Evolutionary conservation across 148 eudicot species (phyloP).

Genomic region (Tetragonia tetragonoides): DNA sequence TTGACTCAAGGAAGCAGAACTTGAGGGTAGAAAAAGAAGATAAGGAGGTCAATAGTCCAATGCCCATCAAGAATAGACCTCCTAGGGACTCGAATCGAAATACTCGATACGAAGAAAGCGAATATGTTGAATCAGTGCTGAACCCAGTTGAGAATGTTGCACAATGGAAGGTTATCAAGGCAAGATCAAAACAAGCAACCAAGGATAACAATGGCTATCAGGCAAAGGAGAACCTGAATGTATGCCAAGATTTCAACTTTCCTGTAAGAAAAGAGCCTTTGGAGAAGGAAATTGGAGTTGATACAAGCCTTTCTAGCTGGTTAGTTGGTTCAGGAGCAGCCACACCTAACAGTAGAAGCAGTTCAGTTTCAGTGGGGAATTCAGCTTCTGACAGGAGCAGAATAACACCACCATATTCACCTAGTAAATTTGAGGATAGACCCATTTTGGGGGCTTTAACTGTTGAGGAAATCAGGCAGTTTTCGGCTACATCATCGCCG

Average conservation of each 20-base stretch:
- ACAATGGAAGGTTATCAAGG: slow-evolving; percentile 46
- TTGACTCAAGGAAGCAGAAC: slow-evolving; percentile 48
- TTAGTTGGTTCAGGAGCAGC: slow-evolving; percentile 37
- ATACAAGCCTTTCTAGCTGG: slow-evolving; percentile 76
- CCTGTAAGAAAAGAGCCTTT: slow-evolving; percentile 1
- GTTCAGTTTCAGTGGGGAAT: slow-evolving; percentile 45
- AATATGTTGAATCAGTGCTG: slow-evolving; percentile 33
- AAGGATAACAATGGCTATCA: slow-evolving; percentile 12
- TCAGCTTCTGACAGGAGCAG: slow-evolving; percentile 28
- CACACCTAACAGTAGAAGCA: slow-evolving; percentile 30
- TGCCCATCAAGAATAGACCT: slow-evolving; percentile 23
- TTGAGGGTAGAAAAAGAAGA: slow-evolving; percentile 28
- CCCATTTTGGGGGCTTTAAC: slow-evolving; percentile 57
- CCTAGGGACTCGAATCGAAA: neutral
- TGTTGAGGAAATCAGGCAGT: slow-evolving; percentile 40
- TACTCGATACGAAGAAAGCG: neutral
- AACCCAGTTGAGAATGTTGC: slow-evolving; percentile 56
- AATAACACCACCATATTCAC: slow-evolving; percentile 16
- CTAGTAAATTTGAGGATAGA: slow-evolving; percentile 47
- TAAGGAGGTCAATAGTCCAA: slow-evolving; percentile 60
- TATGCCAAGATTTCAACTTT: slow-evolving; percentile 17
- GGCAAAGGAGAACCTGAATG: slow-evolving; percentile 53
- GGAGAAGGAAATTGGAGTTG: slow-evolving; percentile 36
- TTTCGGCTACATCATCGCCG: slow-evolving; percentile 43
- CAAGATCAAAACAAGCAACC: slow-evolving; percentile 24